phyloP scores from a whole-genome alignment of 139 green algal genomes.

The Chlamydomonas incerta region DNA sequence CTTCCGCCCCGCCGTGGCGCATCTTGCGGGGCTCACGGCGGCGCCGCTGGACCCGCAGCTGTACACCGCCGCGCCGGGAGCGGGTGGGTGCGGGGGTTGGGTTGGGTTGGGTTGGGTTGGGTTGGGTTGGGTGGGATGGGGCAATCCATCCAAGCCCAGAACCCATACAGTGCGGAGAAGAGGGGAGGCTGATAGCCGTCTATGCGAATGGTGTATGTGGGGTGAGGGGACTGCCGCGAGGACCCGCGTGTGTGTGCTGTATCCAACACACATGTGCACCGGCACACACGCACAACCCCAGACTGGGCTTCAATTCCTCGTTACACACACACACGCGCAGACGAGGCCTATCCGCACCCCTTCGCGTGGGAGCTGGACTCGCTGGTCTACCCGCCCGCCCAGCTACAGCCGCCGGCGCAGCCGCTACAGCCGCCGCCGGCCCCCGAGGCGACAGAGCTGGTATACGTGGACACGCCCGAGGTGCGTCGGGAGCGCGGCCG shows the following conservation, averaged over 20 bases:
- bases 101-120: not conserved
- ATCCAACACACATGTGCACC: no score
- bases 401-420: conserved; percentile 27
- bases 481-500: not conserved
- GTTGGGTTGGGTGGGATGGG: no score
- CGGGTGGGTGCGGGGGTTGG: not conserved
- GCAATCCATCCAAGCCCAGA: no score
- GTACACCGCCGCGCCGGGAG: not conserved
- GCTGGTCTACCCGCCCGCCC: conserved; percentile 55
- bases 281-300: no score
- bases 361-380: conserved; percentile 61
- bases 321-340: not conserved
- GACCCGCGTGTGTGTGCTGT: no score
- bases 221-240: no score
- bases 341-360: conserved; percentile 64
- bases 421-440: not conserved
- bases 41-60: conserved; percentile 1
- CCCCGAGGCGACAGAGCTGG: conserved; percentile 64
- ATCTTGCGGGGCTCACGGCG: conserved; percentile 38
- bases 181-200: no score
- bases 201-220: no score
- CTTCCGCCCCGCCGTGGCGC: conserved; percentile 54
- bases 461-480: conserved; percentile 68
- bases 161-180: no score
- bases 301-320: no score